phyloP scores from a whole-genome alignment of 352 stramenopile species.

The Globisporangium canariense region DNA sequence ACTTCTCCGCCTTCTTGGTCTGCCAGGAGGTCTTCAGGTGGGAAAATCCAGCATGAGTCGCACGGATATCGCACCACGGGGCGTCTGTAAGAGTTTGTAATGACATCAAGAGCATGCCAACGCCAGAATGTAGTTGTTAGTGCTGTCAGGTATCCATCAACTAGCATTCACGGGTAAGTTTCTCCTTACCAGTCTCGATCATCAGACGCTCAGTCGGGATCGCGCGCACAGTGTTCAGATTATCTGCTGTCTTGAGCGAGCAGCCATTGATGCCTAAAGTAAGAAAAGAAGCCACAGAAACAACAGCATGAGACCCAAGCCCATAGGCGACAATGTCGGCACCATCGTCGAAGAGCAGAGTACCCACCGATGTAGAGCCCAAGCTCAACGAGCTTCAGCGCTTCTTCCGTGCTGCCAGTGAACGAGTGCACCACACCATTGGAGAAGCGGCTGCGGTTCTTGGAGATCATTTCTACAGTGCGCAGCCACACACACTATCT shows the following conservation, averaged over 20 bases:
- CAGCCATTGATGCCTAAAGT: slow-evolving; percentile 92
- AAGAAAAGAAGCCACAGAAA: background rate
- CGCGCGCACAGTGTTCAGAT: slow-evolving; percentile 89
- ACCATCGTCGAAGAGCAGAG: background rate
- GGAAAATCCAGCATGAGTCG: slow-evolving; percentile 89
- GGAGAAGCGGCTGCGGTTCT: slow-evolving; percentile 62
- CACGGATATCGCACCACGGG: slow-evolving; percentile 95
- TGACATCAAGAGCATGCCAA: background rate
- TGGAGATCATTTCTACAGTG: slow-evolving; percentile 55
- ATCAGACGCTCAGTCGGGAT: slow-evolving; percentile 92
- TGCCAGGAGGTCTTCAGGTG: slow-evolving; percentile 89
- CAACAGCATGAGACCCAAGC: background rate
- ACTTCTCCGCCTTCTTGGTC: slow-evolving; percentile 94
- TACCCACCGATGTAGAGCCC: slow-evolving; percentile 91
- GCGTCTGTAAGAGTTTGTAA: slow-evolving; percentile 65
- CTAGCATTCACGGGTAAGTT: background rate
- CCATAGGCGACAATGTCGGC: background rate
- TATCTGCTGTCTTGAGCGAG: slow-evolving; percentile 94
- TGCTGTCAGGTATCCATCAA: background rate
- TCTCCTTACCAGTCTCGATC: slow-evolving; percentile 87
- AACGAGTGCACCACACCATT: slow-evolving; percentile 97
- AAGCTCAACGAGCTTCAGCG: slow-evolving; percentile 89
- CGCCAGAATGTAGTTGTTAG: background rate
- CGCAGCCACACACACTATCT: background rate
- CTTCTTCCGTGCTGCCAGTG: slow-evolving; percentile 91